Conservation (phyloP, 495 filamentous ascomycete genomes). For the Aspergillus avenaceus region DNA sequence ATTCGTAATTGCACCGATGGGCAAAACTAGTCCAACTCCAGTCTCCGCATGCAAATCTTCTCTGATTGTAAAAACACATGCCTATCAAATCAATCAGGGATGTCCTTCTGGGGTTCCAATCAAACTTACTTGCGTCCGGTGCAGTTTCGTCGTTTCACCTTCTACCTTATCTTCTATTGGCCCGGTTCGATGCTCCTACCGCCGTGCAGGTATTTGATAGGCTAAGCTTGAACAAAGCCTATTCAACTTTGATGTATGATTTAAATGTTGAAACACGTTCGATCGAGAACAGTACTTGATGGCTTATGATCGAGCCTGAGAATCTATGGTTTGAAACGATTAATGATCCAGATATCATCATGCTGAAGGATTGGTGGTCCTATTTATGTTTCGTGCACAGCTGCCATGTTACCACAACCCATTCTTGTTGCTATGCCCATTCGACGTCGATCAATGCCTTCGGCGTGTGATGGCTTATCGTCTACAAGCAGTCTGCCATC, state of each 20-base stretch:
- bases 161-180: conserved; percentile 30
- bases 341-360: conserved; percentile 25
- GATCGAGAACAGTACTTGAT: conserved; percentile 15
- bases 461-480: conserved; percentile 38
- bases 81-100: conserved; percentile 38
- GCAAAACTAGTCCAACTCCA: conserved; percentile 96
- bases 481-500: conserved; percentile 29
- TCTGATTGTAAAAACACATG: conserved; percentile 60
- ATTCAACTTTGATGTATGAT: conserved; percentile 15
- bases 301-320: conserved; percentile 25
- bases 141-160: conserved; percentile 35
- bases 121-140: conserved; percentile 33
- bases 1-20: conserved; percentile 91
- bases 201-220: conserved; percentile 34
- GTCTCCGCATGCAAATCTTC: conserved; percentile 67
- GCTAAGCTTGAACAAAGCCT: conserved; percentile 25
- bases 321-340: conserved; percentile 35
- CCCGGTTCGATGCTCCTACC: conserved; percentile 21
- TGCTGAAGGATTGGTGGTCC: conserved; percentile 27
- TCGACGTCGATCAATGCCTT: conserved; percentile 34
- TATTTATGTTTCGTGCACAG: conserved; percentile 46
- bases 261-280: conserved; percentile 28
- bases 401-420: conserved; percentile 23
- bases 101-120: conserved; percentile 15
- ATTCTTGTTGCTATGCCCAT: conserved; percentile 20